Conservation (phyloP, 306 rosid species). For the Sophora flavescens region DNA sequence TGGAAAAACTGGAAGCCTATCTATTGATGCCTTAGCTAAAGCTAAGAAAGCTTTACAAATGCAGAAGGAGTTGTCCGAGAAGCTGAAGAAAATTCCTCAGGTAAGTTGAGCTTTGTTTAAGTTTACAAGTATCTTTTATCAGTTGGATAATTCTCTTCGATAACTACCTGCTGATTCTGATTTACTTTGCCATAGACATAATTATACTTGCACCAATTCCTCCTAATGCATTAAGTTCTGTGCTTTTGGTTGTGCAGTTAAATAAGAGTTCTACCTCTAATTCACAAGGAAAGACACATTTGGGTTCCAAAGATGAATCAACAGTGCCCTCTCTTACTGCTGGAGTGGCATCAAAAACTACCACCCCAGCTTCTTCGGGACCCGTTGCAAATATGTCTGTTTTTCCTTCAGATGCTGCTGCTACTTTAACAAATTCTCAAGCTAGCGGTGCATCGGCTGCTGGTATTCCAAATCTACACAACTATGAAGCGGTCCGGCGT, state of each 20-base stretch:
- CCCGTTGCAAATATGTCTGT: conserved; percentile 50
- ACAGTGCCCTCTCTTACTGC: conserved; percentile 45
- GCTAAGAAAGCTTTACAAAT: conserved; percentile 86
- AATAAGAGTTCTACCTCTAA: conserved; percentile 64
- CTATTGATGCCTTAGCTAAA: conserved; percentile 86
- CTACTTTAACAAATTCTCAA: conserved; percentile 39
- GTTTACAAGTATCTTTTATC: conserved; percentile 16
- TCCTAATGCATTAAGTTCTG: conserved; percentile 45
- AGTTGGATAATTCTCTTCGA: conserved; percentile 1
- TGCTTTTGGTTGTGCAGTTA: conserved; percentile 62
- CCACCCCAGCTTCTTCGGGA: conserved; percentile 52
- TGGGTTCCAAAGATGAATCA: conserved; percentile 57
- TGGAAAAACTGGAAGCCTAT: conserved; percentile 85
- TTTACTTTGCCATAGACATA: conserved; percentile 4
- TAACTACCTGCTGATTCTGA: neutral
- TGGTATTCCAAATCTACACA: conserved; percentile 57
- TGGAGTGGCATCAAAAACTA: conserved; percentile 49
- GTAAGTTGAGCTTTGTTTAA: conserved; percentile 54
- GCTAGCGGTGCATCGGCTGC: conserved; percentile 50
- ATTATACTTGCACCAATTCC: neutral
- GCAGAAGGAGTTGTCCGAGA: conserved; percentile 81
- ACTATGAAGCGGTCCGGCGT: conserved; percentile 86
- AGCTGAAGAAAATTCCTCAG: conserved; percentile 77
- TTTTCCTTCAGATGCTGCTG: conserved; percentile 52
- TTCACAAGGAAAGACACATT: conserved; percentile 54